Percentiles rank a stretch among this genome's conserved stretches.
phyloP scores from a whole-genome alignment of 345 rosid genomes.

The Arabidopsis thaliana region TAIR10.1 NC_003070.9:9281501-9282000 shows the following conservation, averaged over 20 bases:
- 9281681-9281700: background rate
- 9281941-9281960: background rate
- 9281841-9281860: background rate
- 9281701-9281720: background rate
- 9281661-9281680: background rate
- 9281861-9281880: background rate
- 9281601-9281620: background rate
- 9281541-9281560: no score
- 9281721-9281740: background rate
- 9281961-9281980: conserved; percentile 12
- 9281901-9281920: background rate
- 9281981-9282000: background rate
- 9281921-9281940: conserved; percentile 8
- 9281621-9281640: background rate
- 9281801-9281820: conserved; percentile 2
- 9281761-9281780: background rate
- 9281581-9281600: background rate
- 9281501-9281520: no score
- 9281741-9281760: background rate
- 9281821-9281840: background rate
- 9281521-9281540: no score
- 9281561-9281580: no score
- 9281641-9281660: background rate
- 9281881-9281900: background rate
- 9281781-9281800: background rate